Evolutionary conservation across 306 rosid species (phyloP).

Genomic region (Myrica gale): DNA sequence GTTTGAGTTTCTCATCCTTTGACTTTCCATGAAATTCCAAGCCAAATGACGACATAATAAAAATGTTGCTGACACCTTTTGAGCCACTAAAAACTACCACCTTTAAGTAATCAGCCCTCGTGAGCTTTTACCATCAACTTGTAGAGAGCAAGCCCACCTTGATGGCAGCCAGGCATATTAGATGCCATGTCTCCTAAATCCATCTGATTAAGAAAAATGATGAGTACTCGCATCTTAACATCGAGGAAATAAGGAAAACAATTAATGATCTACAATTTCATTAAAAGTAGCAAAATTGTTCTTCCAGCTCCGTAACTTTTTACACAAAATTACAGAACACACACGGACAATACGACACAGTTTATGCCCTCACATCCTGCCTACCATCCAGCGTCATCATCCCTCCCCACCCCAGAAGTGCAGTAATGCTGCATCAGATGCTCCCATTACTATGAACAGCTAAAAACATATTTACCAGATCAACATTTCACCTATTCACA

Average conservation of each 20-base stretch:
- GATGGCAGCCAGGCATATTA: conserved; percentile 94
- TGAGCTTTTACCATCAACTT: conserved; percentile 64
- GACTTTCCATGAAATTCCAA: too few species aligned
- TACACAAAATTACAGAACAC: not conserved
- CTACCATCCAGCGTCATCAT: too few species aligned
- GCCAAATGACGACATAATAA: not conserved
- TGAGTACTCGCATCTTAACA: conserved; percentile 25
- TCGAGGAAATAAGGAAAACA: not conserved
- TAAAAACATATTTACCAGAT: too few species aligned
- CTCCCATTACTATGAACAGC: not conserved
- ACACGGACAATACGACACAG: not conserved
- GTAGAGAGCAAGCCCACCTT: conserved; percentile 78
- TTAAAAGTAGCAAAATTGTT: not conserved
- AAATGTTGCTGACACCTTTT: not conserved
- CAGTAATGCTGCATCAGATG: not conserved
- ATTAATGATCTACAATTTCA: not conserved
- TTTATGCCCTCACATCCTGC: too few species aligned
- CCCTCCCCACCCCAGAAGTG: not conserved
- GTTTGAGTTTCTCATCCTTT: too few species aligned
- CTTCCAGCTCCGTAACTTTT: not conserved
- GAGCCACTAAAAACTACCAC: conserved; percentile 15
- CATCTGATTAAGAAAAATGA: conserved; percentile 46
- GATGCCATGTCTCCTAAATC: conserved; percentile 71
- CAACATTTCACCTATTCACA: not conserved
- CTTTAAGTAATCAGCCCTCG: conserved; percentile 13